Base-by-base conservation (phyloP, 2,329 filamentous ascomycete genomes). In the Botrytis squamosa region DNA sequence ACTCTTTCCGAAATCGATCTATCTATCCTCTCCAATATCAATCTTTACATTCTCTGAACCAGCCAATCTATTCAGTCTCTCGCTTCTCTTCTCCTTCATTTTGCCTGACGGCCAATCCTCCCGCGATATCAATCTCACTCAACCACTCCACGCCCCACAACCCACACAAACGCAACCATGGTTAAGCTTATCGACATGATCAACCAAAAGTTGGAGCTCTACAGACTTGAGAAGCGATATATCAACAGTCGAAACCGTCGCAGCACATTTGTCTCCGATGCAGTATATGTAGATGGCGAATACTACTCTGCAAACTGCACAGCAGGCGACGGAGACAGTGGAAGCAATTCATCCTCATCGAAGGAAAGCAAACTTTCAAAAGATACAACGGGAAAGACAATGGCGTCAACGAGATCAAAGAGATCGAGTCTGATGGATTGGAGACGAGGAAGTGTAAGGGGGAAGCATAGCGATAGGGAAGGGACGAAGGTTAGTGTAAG, bases 211-310 rank as follows among this genome's bases (percentile, higher is more conserved):
- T 86, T 97, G 80, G 94, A 98, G 86, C 90, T 98, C 81, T 96
- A 97, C 87, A 93, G 94, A 68, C 91, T 98, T 78, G 95, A 98
- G 85, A 92, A 98, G 85, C 92, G 94, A 80, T 98, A 98, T 86
- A 97, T 95, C 70, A 92, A 92, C 80, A 92, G 94, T 82, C 94
- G 95, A 80, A 84, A 90, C 79, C 93, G 95, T 79, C 93, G 95
- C 82, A 95, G 91, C 72, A 96, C 93, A 75, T 97, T 97, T 83
- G 90, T 92, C 81, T 94, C 93, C 81, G 94, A 93, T 80, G 95
- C 94, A 44, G 88, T 93, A 82, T 98, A 98, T 83, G 92, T 98
- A 77, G 93, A 98, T 82, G 96, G 95, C 84, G 95, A 98, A 85
- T 98, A 98, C 85, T 62, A 70, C 44, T 70, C 66, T 6, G 14